phyloP scores from a whole-genome alignment of 2,329 filamentous ascomycete species.

The Colletotrichum ledebouriae region DNA sequence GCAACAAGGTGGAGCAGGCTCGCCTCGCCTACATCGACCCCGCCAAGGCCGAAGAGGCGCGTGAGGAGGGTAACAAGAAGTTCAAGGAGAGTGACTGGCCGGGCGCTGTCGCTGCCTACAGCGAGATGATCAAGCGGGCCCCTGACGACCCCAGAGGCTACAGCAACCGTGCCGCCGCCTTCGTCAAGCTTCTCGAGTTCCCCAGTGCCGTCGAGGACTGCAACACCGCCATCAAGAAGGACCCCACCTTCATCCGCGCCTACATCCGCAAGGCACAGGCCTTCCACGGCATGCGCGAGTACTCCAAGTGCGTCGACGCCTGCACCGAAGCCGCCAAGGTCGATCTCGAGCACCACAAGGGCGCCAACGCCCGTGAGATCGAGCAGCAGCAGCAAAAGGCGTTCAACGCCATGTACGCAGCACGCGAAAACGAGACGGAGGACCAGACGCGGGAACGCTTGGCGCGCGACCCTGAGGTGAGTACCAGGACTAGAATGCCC shows the following conservation, averaged over 20 bases:
- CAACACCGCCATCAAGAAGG: constrained; percentile 89
- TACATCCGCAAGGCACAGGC: constrained; percentile 98
- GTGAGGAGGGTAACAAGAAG: constrained; percentile 93
- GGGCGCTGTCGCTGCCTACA: constrained; percentile 92
- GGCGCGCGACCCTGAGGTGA: constrained; percentile 89
- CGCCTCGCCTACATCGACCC: constrained; percentile 89
- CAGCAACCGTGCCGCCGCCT: constrained; percentile 96
- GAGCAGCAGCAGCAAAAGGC: constrained; percentile 96
- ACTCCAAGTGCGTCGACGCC: constrained; percentile 92
- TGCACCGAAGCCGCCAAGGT: constrained; percentile 85
- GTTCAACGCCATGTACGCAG: constrained; percentile 87
- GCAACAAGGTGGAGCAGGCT: constrained; percentile 82
- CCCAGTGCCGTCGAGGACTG: constrained; percentile 94
- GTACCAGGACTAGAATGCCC: constrained; percentile 48
- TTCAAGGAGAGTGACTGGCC: constrained; percentile 99
- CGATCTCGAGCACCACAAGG: constrained; percentile 76
- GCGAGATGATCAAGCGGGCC: constrained; percentile 95
- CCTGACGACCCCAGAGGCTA: constrained; percentile 94
- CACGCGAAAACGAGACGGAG: constrained; percentile 94
- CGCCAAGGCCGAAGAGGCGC: constrained; percentile 92
- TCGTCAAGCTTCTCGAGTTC: constrained; percentile 97
- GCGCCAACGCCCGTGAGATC: constrained; percentile 90
- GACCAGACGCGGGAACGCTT: constrained; percentile 94
- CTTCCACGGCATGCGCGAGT: constrained; percentile 97
- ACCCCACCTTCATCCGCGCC: constrained; percentile 92